Evolutionary conservation across 495 filamentous ascomycete genomes (phyloP), one percentile per base, ranked within the genome.

Genomic region (Hamigera avellanea): DNA sequence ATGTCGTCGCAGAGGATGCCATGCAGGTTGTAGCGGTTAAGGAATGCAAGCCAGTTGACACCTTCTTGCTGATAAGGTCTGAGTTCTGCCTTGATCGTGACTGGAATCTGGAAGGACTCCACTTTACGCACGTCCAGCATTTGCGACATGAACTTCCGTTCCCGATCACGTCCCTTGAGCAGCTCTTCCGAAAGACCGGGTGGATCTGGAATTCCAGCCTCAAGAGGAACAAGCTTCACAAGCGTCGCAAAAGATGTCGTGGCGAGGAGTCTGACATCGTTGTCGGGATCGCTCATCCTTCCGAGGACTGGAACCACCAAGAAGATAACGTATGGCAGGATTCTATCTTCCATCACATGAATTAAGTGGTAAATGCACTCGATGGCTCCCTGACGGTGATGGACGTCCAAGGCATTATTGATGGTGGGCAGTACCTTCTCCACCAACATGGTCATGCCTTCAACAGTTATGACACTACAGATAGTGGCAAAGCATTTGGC

Each of bases 1-100:
- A 98, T 98, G 53, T 98, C 91, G 52, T 98, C 91, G 54, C 91
- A 98, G 36, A 98, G 85, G 61, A 98, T 94, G 26, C 91, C 91
- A 45, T 98, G 91, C 12, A 98, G 75, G 55, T 96, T 86, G 52
- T 95, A 98, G 26, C 86, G 87, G 50, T 96, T 98, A 45, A 98
- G 79, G 67, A 98, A 98, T 33, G 88, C 77, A 31, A 98, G 80
- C 91, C 91, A 98, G 52, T 96, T 98, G 57, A 98, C 88, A 58
- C 91, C 91, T 31, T 98, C 91, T 57, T 98, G 91, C 56, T 98
- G 91, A 50, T 98, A 98, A 1, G 87, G 91, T 43, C 91, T 80
- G 15, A 98, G 73, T 35, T 89, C 83, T 0, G 91, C 93, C 59
- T 96, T 96, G 60, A 98, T 98, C 25, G 86, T 78, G 36, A 98